Percentiles rank a stretch among this genome's conserved stretches.
Evolutionary conservation across 495 filamentous ascomycete species (phyloP).

Genomic region (Hypoxylon fragiforme): DNA sequence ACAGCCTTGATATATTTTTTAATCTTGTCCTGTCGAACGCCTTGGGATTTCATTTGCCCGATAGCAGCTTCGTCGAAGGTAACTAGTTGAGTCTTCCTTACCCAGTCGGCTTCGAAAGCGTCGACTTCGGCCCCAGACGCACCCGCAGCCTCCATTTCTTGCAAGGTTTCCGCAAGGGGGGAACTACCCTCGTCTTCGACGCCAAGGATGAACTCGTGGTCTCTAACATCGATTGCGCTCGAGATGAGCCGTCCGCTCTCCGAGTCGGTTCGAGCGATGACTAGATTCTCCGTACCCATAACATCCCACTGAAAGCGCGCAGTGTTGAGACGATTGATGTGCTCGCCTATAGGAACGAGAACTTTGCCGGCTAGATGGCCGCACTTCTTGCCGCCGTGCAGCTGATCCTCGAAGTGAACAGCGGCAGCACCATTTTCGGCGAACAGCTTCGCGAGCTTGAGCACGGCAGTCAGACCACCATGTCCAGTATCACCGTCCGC

Average conservation of each 20-base stretch:
- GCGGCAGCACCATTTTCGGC: slow-evolving; percentile 97
- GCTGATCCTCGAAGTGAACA: slow-evolving; percentile 96
- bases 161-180: slow-evolving; percentile 85
- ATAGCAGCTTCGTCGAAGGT: slow-evolving; percentile 91
- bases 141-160: slow-evolving; percentile 81
- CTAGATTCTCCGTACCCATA: slow-evolving; percentile 91
- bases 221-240: slow-evolving; percentile 86
- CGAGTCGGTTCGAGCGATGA: slow-evolving; percentile 93
- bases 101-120: slow-evolving; percentile 83
- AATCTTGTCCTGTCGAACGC: slow-evolving; percentile 62
- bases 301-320: slow-evolving; percentile 97
- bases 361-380: slow-evolving; percentile 97
- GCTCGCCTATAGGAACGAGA: slow-evolving; percentile 88
- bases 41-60: slow-evolving; percentile 67
- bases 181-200: slow-evolving; percentile 69
- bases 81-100: slow-evolving; percentile 80
- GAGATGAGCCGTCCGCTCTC: slow-evolving; percentile 90
- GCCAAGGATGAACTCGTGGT: slow-evolving; percentile 95
- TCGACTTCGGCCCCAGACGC: slow-evolving; percentile 81
- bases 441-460: slow-evolving; percentile 97
- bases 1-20: slow-evolving; percentile 65
- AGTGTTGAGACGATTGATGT: slow-evolving; percentile 92
- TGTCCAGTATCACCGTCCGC: slow-evolving; percentile 98
- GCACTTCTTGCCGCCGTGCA: slow-evolving; percentile 98
- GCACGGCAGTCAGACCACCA: slow-evolving; percentile 86